Conservation (phyloP, 2,329 filamentous ascomycete species). For the Rachicladosporium sp. region DNA sequence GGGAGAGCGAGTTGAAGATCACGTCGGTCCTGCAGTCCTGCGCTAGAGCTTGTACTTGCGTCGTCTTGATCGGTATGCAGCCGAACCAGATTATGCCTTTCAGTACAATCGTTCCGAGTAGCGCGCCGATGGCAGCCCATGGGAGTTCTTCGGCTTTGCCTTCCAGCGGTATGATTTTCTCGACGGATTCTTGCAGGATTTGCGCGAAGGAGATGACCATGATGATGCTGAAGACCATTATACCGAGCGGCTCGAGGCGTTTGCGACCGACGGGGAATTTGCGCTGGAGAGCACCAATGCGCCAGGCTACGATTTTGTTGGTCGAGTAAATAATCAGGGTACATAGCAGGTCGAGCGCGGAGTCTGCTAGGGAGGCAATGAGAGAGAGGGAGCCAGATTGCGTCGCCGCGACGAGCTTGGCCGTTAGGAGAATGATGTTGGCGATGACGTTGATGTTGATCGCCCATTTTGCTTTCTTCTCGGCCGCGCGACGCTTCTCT, state of each 20-base stretch:
- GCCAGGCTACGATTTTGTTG: conserved; percentile 47
- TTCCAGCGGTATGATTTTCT: conserved; percentile 40
- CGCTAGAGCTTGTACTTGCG: conserved; percentile 50
- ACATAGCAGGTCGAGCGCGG: conserved; percentile 47
- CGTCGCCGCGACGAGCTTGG: conserved; percentile 44
- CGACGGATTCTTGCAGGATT: conserved; percentile 47
- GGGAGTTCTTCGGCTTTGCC: conserved; percentile 40
- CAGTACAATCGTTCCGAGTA: conserved; percentile 44
- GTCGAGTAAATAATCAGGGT: conserved; percentile 50
- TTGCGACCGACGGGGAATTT: conserved; percentile 47
- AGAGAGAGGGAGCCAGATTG: conserved; percentile 48
- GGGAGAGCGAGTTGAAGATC: conserved; percentile 51
- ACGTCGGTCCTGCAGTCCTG: conserved; percentile 55
- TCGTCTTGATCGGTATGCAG: conserved; percentile 48
- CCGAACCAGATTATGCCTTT: conserved; percentile 52
- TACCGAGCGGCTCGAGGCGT: conserved; percentile 48
- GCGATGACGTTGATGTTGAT: conserved; percentile 51
- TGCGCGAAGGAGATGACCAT: conserved; percentile 53
- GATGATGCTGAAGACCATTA: conserved; percentile 50
- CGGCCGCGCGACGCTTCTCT: conserved; percentile 33
- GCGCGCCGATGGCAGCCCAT: conserved; percentile 42
- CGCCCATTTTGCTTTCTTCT: conserved; percentile 41
- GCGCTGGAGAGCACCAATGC: conserved; percentile 36
- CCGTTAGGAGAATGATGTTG: conserved; percentile 44
- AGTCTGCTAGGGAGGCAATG: conserved; percentile 51